Base-by-base conservation (phyloP, 2,329 filamentous ascomycete genomes). In the Apiospora malaysiana region DNA sequence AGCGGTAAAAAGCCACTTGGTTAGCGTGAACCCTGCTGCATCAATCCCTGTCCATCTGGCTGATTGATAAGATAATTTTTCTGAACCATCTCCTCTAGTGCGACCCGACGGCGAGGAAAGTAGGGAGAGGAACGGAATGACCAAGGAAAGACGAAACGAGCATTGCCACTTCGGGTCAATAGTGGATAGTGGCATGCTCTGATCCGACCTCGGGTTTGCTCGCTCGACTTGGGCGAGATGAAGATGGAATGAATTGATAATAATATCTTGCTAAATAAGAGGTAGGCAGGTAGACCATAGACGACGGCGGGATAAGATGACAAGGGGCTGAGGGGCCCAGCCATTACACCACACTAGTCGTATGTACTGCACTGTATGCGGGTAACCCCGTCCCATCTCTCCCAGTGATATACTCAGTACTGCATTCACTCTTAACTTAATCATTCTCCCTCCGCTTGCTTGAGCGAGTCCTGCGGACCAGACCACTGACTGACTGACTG, bases 21-120 rank as follows among this genome's bases (percentile, higher is more conserved):
- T n/a, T 63, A 63, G 56, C 56, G 65, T 67, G 40, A 46, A 45
- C 40, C n/a, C 10, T 67, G 7, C 1, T 67, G 40, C 43, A 40
- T 2, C 27, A 63, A 63, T 63, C 56, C 67, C 67, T 51, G 67
- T 23, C n/a, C 12, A 43, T 68, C 67, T 49, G 21, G 43, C 43
- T 68, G 67, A 68, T 68, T 68, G 67, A 68, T 68, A 68, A 68
- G 67, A 68, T 68, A 40, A 46, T 37, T 37, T 56, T 66, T 43
- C n/a, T 16, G 3, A 7, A 2, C 49, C 49, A 21, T 56, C 49
- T 32, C 3, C 25, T 56, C 25, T 56, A 32, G 51, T 37, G 27
- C 18, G 51, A 21, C 27, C 51, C 27, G 27, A 16, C 27, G 37
- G 27, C 27, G 27, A 18, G 25, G 25, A 56, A 25, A 25, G 18